A percentile compares a stretch with the other conserved stretches of the same genome.
Evolutionary conservation across 305 asterid genomes (phyloP).

Genomic region (Rubia peregrina): DNA sequence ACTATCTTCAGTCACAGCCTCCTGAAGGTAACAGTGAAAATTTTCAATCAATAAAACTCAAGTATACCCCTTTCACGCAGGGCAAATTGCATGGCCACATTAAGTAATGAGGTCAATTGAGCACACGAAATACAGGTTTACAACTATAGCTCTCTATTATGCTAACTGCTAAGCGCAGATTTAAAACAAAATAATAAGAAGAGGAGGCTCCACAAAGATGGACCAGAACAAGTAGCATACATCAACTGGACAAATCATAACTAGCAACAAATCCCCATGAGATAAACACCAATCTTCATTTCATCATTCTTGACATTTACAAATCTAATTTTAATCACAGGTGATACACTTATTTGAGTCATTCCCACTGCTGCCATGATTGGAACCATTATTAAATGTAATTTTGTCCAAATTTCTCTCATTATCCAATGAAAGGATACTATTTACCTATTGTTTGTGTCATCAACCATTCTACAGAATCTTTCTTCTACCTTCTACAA

Average conservation of each 20-base stretch:
- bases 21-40: conserved; percentile 20
- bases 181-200: conserved; percentile 1
- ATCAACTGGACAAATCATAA: background rate
- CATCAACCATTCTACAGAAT: background rate
- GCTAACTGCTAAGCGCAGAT: no score
- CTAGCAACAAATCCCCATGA: background rate
- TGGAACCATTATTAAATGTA: background rate
- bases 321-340: background rate
- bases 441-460: background rate
- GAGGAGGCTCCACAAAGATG: background rate
- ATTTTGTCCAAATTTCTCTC: background rate
- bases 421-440: background rate
- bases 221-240: background rate
- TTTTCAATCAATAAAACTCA: background rate
- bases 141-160: background rate
- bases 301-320: background rate
- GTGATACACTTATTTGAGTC: background rate
- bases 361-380: background rate
- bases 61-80: background rate
- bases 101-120: background rate
- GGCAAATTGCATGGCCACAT: background rate
- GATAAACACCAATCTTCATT: background rate
- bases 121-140: background rate
- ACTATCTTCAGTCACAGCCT: conserved; percentile 27
- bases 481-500: background rate